These are phyloP conservation scores for Pichia sporocuriosa DNA, from an alignment of 805 yeast genomes.

Conservation along the genomic window DNA sequence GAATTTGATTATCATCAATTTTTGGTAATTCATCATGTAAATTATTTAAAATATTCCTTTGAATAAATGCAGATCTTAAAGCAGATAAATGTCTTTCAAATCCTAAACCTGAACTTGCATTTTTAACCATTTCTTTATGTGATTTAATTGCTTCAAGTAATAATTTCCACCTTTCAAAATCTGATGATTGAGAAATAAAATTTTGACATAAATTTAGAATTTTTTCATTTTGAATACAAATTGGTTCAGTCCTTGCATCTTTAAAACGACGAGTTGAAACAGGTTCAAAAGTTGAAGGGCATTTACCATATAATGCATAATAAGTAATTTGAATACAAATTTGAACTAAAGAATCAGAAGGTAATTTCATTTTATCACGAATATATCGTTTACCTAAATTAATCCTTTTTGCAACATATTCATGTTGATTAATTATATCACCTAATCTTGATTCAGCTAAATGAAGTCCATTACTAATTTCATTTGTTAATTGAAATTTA, in stretches of 20 bases:
- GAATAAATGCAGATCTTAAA: slow-evolving; percentile 48
- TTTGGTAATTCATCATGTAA: slow-evolving; percentile 38
- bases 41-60: slow-evolving; percentile 38
- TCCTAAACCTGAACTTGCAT: slow-evolving; percentile 56
- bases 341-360: slow-evolving; percentile 47
- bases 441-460: slow-evolving; percentile 53
- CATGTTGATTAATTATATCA: slow-evolving; percentile 52
- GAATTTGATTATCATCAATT: slow-evolving; percentile 25
- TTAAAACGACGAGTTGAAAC: slow-evolving; percentile 62
- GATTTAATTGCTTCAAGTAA: slow-evolving; percentile 45
- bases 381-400: slow-evolving; percentile 30
- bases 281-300: slow-evolving; percentile 36
- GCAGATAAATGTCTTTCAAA: slow-evolving; percentile 70
- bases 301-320: slow-evolving; percentile 48
- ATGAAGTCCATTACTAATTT: slow-evolving; percentile 42
- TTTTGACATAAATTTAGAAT: slow-evolving; percentile 49
- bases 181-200: slow-evolving; percentile 51
- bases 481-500: slow-evolving; percentile 37
- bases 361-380: slow-evolving; percentile 34
- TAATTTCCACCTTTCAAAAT: slow-evolving; percentile 39
- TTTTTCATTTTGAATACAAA: slow-evolving; percentile 54
- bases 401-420: slow-evolving; percentile 36
- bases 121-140: slow-evolving; percentile 43
- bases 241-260: slow-evolving; percentile 63
- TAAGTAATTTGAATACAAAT: slow-evolving; percentile 46